Evolutionary conservation across 2,329 filamentous ascomycete species (phyloP), one percentile per base, ranked within the genome.

Genomic region (Stachybotrys chlorohalonatus): DNA sequence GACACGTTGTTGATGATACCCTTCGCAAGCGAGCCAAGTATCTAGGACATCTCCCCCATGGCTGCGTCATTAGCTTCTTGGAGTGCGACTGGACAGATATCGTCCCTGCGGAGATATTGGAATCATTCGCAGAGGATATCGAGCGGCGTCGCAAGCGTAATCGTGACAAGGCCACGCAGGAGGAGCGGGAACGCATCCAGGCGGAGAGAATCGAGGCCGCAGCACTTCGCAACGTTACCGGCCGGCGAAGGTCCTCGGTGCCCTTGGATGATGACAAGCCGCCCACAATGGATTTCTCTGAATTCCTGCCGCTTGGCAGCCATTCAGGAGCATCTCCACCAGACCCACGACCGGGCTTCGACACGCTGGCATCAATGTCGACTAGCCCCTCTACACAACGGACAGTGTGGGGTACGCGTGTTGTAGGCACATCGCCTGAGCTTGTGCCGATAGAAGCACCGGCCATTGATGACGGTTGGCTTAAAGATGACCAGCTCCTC

Each of bases 11-110:
- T 6, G 91, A 96, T 61, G 91, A 96, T 63, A 85, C 86, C 15
- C 70, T 96, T 53, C 84, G 92, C 50, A 91, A 88, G 66, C 83
- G 90, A 36, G 85, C 89, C 54, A 95, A 94, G 67, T 96, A 96
- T 60, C 79, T 96, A 3, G 83, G 84, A 1, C 92, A 96, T 69
- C 78, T 96, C 6, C 92, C 92, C 0, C 85, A 88, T 52, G 92
- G 92, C n/a, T 96, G 91, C 67, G 87, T 95, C 60, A 89, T 96
- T 47, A 90, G 81, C 60, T 96, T 96, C 63, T 71, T 96, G 1
- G 92, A 96, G 71, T 96, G 92, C 65, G 91, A 96, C 68, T 96
- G 92, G 92, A 91, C 89, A 3, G 91, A 95, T 60, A 89, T 94
- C 45, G 89, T 96, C 6, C 80, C 84, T 3, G 78, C 84, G 1